Base-by-base conservation (phyloP, 257 asterid genomes). In the Solanum acaule region DNA sequence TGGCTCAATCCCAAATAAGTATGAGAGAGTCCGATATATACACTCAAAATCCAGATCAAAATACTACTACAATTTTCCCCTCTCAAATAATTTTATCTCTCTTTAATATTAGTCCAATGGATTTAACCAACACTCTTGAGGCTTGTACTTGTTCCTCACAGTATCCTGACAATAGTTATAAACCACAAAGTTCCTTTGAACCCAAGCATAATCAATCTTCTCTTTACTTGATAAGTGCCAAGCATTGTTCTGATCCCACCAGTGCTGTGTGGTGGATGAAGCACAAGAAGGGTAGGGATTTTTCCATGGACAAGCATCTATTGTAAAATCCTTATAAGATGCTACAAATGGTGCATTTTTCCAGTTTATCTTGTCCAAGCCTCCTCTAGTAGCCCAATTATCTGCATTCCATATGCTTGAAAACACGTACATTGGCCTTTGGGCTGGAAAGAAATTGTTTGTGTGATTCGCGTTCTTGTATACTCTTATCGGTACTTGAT, bases 391-490 rank as follows among this genome's bases (percentile, higher is more conserved):
- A 29, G 99, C 99, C 99, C 99, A 97, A 90, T 97, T 98, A 35
- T 97, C 99, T 0, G 98, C 99, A 56, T 97, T 94, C 99, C 99
- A 97, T 25, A 97, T 96, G 94, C 99, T 97, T 8, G 99, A 97
- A 89, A 97, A 95, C 25, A 97, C 83, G 90, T 92, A 93, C 99
- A 97, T 97, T 12, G 99, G 98, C 92, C 95, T 93, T 89, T 93
- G 89, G 9, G 89, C 90, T 1, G 99, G 99, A 92, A 92, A 97
- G 95, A 97, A 97, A 67, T 89, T 92, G 98, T 97, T 97, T 23
- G 93, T 94, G 94, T 96, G 95, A 90, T 97, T 94, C 1, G 98
- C 98, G 42, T 96, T 97, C 93, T 93, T 97, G 97, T 84, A 97
- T 27, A 95, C 98, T 75, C 99, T 90, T 25, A 97, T 83, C 1